Conservation (phyloP, 2,329 filamentous ascomycete genomes). For the Fusarium denticulatum region DNA sequence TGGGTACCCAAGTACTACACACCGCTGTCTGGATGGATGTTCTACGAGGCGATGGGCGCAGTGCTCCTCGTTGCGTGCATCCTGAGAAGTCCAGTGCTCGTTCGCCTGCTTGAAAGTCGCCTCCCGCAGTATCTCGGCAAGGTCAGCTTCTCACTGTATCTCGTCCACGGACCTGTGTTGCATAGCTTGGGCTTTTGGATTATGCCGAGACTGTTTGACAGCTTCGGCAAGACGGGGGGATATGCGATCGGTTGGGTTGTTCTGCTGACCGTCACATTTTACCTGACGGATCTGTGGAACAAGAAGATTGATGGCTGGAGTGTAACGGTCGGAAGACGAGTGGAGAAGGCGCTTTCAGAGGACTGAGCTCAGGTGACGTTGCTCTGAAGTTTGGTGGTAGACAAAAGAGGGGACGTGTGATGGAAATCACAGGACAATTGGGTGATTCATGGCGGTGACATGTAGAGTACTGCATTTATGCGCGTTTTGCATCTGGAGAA, state of each 20-base stretch:
- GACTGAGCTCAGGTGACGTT: not conserved
- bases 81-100: conserved; percentile 46
- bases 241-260: conserved; percentile 48
- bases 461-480: not conserved
- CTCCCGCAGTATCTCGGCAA: conserved; percentile 52
- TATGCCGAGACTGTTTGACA: conserved; percentile 54
- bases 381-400: not conserved
- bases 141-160: conserved; percentile 55
- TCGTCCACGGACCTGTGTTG: conserved; percentile 65
- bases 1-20: conserved; percentile 51
- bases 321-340: conserved; percentile 48
- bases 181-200: conserved; percentile 70
- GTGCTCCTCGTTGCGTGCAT: conserved; percentile 50
- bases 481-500: not conserved
- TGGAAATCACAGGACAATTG: not conserved
- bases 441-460: not conserved
- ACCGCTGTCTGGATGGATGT: conserved; percentile 52
- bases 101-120: conserved; percentile 44
- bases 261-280: conserved; percentile 47
- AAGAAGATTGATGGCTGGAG: conserved; percentile 52
- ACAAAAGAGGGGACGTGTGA: not conserved
- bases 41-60: conserved; percentile 52
- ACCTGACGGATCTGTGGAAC: conserved; percentile 50
- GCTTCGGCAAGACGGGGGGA: conserved; percentile 44
- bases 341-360: conserved; percentile 43